Base-by-base conservation (phyloP, 2,329 filamentous ascomycete genomes). In the Aureobasidium uvarum region DNA sequence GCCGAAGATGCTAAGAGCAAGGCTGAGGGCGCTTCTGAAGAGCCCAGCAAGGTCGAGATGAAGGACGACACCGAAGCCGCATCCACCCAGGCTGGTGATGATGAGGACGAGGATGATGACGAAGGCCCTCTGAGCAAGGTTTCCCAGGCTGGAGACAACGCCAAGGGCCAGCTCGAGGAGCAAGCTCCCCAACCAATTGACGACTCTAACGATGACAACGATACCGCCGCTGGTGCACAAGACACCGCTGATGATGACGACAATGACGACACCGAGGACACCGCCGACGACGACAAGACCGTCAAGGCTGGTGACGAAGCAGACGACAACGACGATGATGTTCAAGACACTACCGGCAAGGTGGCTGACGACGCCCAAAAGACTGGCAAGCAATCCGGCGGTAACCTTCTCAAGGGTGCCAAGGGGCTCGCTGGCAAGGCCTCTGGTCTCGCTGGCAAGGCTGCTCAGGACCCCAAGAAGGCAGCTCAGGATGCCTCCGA, bases 391-490 rank as follows among this genome's bases (percentile, higher is more conserved):
- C 69, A 76, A 68, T 68, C 72, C 33, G 74, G 73, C 55, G 73
- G 76, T 52, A 77, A 78, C 64, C 74, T 79, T 18, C 67, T 80
- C 68, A 78, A 75, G 66, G 77, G 78, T 66, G 79, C 79, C 45
- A 77, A 80, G 58, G 78, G 78, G 65, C 76, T 81, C 25, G 79
- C 80, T 69, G 79, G 77, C 67, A 78, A 79, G 70, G 80, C 80
- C 41, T 77, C 76, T n/a, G 77, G 77, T 64, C 72, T 81, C 46
- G 79, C 79, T 36, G 77, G 77, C 70, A 79, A 81, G 71, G 74
- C 74, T 16, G 70, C 71, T 36, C 69, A 79, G 62, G 77, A 79
- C 63, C 75, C 77, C 3, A 67, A 72, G 43, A 73, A 74, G 39
- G 74, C 76, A 62, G 75, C 74, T 28, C 28, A 64, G 13, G 68